A percentile compares a stretch with the other conserved stretches of the same genome.
phyloP scores from a whole-genome alignment of 805 yeast species.

The Teunomyces barrocoloradensis region DNA sequence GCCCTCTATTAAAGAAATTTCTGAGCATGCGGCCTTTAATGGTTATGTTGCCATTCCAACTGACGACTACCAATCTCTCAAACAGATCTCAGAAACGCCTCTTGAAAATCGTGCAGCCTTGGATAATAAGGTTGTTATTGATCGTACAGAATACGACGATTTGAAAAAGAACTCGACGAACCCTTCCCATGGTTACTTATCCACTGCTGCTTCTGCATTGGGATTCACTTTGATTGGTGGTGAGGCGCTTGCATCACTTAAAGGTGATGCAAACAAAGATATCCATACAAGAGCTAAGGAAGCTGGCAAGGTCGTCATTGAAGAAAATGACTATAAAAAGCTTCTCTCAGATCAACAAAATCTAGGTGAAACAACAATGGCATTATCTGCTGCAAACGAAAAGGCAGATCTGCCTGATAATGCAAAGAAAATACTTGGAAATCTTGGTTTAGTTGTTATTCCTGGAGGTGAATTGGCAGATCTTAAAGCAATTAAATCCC shows the following conservation, averaged over 20 bases:
- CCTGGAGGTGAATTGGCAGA: constrained; percentile 7
- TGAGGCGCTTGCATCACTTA: constrained; percentile 12
- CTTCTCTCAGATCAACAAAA: not conserved
- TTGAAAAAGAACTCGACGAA: constrained; percentile 8
- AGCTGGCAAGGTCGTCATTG: constrained; percentile 16
- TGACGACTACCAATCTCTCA: not conserved
- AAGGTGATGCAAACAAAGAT: constrained; percentile 12
- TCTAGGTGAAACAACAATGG: not conserved
- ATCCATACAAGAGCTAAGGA: constrained; percentile 16
- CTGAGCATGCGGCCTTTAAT: constrained; percentile 21
- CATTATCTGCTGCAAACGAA: not conserved
- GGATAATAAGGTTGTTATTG: constrained; percentile 5
- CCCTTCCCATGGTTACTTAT: constrained; percentile 12
- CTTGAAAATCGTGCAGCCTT: constrained; percentile 3
- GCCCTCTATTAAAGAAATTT: constrained; percentile 20
- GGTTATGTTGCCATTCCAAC: constrained; percentile 24
- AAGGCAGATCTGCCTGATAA: constrained; percentile 4
- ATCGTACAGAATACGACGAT: constrained; percentile 1
- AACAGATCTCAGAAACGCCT: not conserved
- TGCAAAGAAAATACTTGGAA: constrained; percentile 6
- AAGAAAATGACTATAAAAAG: constrained; percentile 9
- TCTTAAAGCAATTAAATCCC: constrained; percentile 1
- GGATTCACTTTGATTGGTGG: constrained; percentile 10
- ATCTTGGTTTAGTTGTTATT: constrained; percentile 7
- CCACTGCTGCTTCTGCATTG: constrained; percentile 6